A percentile compares a stretch with the other conserved stretches of the same genome.
Conservation (phyloP, 1,284 basidiomycete genomes). For the Ceratobasidium sp. region DNA sequence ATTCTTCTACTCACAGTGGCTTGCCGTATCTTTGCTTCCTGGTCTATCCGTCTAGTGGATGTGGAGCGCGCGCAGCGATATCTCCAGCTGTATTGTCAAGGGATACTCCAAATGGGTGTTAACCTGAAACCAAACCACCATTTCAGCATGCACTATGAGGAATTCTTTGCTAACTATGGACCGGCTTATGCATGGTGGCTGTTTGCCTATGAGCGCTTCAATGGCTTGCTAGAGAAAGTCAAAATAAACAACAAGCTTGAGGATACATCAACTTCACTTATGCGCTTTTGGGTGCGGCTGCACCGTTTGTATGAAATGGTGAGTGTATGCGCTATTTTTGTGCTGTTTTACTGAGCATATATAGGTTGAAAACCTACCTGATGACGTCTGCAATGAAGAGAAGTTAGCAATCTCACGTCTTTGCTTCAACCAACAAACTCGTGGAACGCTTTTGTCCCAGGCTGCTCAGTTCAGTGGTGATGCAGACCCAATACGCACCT, state of each 20-base stretch:
- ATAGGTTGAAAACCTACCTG: background rate
- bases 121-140: conserved; percentile 56
- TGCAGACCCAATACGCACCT: background rate
- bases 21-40: background rate
- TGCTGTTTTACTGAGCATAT: background rate
- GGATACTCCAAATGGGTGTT: conserved; percentile 44
- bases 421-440: background rate
- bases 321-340: conserved; percentile 14
- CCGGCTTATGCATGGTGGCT: conserved; percentile 60
- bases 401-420: background rate
- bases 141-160: conserved; percentile 54
- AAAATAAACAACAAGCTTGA: conserved; percentile 52
- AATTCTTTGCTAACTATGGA: conserved; percentile 55
- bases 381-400: background rate
- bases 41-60: conserved; percentile 53
- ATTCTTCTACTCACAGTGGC: conserved; percentile 2
- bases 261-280: conserved; percentile 7
- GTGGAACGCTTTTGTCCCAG: conserved; percentile 7
- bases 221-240: conserved; percentile 58
- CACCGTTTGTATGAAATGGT: conserved; percentile 55
- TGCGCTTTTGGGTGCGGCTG: conserved; percentile 53
- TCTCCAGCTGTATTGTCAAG: conserved; percentile 52
- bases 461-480: background rate
- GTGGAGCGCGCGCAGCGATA: conserved; percentile 52
- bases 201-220: conserved; percentile 58